phyloP scores from a whole-genome alignment of 805 yeast species.

The Metschnikowia cerradonensis region DNA sequence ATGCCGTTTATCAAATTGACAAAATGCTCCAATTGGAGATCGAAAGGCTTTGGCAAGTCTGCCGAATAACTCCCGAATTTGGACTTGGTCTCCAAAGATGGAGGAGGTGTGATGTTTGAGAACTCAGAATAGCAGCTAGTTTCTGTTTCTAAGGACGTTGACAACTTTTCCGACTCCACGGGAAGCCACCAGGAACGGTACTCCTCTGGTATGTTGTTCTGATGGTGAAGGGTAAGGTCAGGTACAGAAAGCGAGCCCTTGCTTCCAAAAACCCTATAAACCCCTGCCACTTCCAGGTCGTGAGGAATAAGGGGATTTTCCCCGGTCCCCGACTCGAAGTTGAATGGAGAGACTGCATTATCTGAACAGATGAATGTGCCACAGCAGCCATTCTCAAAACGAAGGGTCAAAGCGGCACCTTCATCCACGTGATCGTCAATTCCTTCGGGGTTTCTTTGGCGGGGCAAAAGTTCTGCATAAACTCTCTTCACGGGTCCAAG shows the following conservation, averaged over 20 bases:
- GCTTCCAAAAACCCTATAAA: conserved; percentile 37
- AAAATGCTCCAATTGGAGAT: conserved; percentile 37
- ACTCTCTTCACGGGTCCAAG: conserved; percentile 38
- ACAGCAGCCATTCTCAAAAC: conserved; percentile 34
- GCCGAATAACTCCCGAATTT: conserved; percentile 8
- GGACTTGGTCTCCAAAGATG: conserved; percentile 25
- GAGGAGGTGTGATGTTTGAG: conserved; percentile 24
- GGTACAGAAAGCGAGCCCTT: conserved; percentile 39
- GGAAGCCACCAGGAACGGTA: conserved; percentile 29
- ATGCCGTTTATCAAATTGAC: conserved; percentile 29
- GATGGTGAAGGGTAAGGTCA: conserved; percentile 37
- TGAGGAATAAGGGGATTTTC: conserved; percentile 41
- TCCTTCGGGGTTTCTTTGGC: conserved; percentile 23
- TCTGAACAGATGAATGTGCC: conserved; percentile 43
- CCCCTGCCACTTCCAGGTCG: conserved; percentile 27
- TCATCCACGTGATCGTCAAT: conserved; percentile 32
- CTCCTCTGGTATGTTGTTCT: conserved; percentile 17
- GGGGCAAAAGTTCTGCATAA: conserved; percentile 35
- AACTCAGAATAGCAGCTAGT: background rate
- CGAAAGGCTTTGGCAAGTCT: conserved; percentile 29
- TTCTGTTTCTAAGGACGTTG: background rate
- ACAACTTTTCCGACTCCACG: conserved; percentile 21
- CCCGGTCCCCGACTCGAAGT: conserved; percentile 41
- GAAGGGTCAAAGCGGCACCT: conserved; percentile 38
- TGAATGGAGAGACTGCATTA: conserved; percentile 38